These are phyloP conservation scores for Neonectria hederae DNA, from an alignment of 2,329 filamentous ascomycete species.

Conservation along the genomic window DNA sequence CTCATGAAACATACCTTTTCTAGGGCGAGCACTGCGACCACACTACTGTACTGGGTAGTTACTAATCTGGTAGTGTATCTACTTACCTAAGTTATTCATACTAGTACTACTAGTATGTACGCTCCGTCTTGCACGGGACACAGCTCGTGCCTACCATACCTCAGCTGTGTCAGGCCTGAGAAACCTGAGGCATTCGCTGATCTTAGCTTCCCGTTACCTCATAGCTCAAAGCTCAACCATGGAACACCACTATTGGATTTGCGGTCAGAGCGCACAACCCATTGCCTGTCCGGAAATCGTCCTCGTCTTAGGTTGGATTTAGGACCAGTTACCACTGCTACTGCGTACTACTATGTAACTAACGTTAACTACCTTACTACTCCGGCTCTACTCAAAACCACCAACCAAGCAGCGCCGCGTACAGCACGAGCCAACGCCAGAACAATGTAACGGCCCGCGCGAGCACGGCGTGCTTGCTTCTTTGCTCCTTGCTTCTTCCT, in stretches of 20 bases:
- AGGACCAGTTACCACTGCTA: neutral
- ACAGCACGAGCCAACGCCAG: constrained; percentile 14
- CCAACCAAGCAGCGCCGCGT: constrained; percentile 10
- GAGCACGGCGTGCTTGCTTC: constrained; percentile 9
- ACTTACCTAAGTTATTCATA: no score
- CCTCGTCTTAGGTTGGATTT: constrained; percentile 5
- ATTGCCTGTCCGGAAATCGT: neutral
- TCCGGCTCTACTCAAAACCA: constrained; percentile 22
- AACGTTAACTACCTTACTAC: neutral
- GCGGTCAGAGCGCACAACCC: neutral
- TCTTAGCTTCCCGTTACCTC: neutral
- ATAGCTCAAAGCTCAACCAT: neutral
- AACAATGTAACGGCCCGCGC: neutral
- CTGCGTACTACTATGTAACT: neutral
- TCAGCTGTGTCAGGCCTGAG: neutral
- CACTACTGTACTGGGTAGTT: neutral
- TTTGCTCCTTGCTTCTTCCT: constrained; percentile 1
- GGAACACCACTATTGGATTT: neutral
- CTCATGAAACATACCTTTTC: constrained; percentile 36
- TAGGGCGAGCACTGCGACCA: constrained; percentile 8
- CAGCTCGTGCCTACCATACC: neutral
- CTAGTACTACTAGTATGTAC: no score
- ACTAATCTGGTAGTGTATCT: no score
- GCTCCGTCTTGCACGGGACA: neutral
- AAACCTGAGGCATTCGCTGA: neutral